phyloP scores from a whole-genome alignment of 306 rosid species.

The Cicer pinnatifidum region DNA sequence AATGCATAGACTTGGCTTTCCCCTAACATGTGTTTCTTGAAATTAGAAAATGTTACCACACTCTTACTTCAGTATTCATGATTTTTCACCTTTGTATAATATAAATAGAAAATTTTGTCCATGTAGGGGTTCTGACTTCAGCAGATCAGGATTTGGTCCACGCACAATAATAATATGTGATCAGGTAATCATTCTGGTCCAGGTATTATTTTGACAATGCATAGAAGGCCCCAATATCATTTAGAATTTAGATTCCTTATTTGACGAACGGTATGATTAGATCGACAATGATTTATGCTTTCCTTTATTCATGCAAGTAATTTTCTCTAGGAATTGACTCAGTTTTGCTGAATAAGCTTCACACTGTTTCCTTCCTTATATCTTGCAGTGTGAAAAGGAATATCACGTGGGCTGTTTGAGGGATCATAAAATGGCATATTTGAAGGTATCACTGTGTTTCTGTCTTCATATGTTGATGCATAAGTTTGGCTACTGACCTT shows the following conservation, averaged over 20 bases:
- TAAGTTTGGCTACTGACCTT: slow-evolving; percentile 27
- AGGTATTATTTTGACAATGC: slow-evolving; percentile 29
- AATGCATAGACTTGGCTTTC: slow-evolving; percentile 18
- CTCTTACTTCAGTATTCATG: slow-evolving; percentile 11
- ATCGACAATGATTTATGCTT: slow-evolving; percentile 27
- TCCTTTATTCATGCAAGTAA: slow-evolving; percentile 33
- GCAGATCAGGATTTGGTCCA: slow-evolving; percentile 98
- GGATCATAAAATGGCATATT: slow-evolving; percentile 92
- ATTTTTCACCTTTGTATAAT: slow-evolving; percentile 37
- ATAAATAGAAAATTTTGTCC: slow-evolving; percentile 38
- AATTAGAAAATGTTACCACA: slow-evolving; percentile 13
- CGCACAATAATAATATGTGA: slow-evolving; percentile 96
- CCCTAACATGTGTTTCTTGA: slow-evolving; percentile 32
- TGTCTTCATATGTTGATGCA: slow-evolving; percentile 38
- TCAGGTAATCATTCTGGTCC: slow-evolving; percentile 63
- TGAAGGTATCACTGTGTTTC: slow-evolving; percentile 64
- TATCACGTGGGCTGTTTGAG: slow-evolving; percentile 96
- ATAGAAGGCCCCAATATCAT: slow-evolving; percentile 27
- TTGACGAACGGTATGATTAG: slow-evolving; percentile 33
- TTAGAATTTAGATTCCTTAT: slow-evolving; percentile 35
- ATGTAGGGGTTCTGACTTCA: slow-evolving; percentile 84
- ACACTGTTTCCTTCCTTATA: slow-evolving; percentile 27
- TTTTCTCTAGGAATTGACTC: slow-evolving; percentile 16
- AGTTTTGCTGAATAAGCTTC: slow-evolving; percentile 33
- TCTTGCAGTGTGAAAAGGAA: slow-evolving; percentile 92